Evolutionary conservation across 768 basidiomycete species (phyloP).

Genomic region (Fomitopsis pulvina): DNA sequence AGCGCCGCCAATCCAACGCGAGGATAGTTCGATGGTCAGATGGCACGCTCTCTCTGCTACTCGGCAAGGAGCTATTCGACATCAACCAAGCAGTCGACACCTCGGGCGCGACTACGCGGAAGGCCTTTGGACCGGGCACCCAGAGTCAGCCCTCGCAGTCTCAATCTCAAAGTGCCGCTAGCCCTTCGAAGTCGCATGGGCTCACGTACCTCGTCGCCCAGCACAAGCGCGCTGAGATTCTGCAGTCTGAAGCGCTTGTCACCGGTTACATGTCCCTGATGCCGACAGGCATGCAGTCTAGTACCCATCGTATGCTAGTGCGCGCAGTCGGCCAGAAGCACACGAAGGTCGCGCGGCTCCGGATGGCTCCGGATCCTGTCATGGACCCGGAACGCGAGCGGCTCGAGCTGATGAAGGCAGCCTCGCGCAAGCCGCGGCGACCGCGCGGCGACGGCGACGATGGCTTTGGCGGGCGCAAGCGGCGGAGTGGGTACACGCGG

Average conservation of each 20-base stretch:
- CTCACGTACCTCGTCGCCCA: constrained; percentile 88
- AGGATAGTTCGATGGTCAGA: constrained; percentile 95
- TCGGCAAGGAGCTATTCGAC: constrained; percentile 94
- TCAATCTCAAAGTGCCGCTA: constrained; percentile 21
- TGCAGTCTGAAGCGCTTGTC: constrained; percentile 81
- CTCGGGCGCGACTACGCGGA: constrained; percentile 58
- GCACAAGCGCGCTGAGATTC: constrained; percentile 76
- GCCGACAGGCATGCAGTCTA: constrained; percentile 86
- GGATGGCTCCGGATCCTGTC: constrained; percentile 73
- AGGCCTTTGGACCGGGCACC: constrained; percentile 44
- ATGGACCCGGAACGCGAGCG: constrained; percentile 73
- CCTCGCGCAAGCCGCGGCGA: constrained; percentile 57
- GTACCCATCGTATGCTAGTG: constrained; percentile 85
- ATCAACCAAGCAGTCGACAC: constrained; percentile 75
- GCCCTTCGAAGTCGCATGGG: constrained; percentile 51
- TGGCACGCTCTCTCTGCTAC: constrained; percentile 80
- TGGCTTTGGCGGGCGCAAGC: constrained; percentile 41
- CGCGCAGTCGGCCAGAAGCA: constrained; percentile 83
- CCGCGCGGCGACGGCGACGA: constrained; percentile 44
- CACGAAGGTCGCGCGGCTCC: constrained; percentile 70
- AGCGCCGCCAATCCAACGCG: constrained; percentile 86
- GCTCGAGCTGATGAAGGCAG: constrained; percentile 58
- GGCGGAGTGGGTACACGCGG: constrained; percentile 33
- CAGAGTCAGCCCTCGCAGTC: constrained; percentile 15
- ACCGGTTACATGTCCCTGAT: constrained; percentile 80